A percentile compares a stretch with the other conserved stretches of the same genome.
Evolutionary conservation across 148 eudicot genomes (phyloP).

Genomic region (Agrostemma githago): DNA sequence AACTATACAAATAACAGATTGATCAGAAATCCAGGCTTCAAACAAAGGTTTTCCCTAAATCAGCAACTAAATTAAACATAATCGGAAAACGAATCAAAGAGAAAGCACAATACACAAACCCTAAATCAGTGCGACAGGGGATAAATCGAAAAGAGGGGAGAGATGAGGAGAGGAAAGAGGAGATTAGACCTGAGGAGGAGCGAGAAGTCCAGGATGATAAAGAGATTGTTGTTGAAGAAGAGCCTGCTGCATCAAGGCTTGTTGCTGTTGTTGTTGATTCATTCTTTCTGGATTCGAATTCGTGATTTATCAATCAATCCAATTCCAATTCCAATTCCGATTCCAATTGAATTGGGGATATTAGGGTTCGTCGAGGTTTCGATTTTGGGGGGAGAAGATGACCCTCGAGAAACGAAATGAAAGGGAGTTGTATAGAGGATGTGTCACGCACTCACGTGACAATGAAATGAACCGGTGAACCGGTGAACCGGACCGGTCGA

Average conservation of each 20-base stretch:
- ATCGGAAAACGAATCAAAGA: background rate
- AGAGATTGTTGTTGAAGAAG: constrained; percentile 70
- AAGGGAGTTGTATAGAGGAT: too few species aligned
- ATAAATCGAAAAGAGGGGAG: background rate
- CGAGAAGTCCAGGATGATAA: constrained; percentile 69
- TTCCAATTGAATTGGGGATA: constrained; percentile 1
- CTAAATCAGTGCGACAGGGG: background rate
- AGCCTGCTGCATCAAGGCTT: constrained; percentile 76
- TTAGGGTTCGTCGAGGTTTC: constrained; percentile 10
- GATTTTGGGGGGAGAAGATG: constrained; percentile 2
- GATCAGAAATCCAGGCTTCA: background rate
- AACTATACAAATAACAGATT: background rate
- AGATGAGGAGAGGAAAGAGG: too few species aligned
- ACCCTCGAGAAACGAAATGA: too few species aligned
- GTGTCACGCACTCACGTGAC: too few species aligned
- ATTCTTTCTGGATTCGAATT: constrained; percentile 57
- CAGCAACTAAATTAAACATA: background rate
- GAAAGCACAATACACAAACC: background rate
- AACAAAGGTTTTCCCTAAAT: background rate
- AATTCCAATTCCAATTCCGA: background rate
- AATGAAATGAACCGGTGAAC: too few species aligned
- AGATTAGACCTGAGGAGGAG: constrained; percentile 50
- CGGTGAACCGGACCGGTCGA: too few species aligned
- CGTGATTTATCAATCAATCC: background rate
- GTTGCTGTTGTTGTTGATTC: constrained; percentile 49